Evolutionary conservation across 352 stramenopile species (phyloP).

Genomic region (Pythium periplocum): DNA sequence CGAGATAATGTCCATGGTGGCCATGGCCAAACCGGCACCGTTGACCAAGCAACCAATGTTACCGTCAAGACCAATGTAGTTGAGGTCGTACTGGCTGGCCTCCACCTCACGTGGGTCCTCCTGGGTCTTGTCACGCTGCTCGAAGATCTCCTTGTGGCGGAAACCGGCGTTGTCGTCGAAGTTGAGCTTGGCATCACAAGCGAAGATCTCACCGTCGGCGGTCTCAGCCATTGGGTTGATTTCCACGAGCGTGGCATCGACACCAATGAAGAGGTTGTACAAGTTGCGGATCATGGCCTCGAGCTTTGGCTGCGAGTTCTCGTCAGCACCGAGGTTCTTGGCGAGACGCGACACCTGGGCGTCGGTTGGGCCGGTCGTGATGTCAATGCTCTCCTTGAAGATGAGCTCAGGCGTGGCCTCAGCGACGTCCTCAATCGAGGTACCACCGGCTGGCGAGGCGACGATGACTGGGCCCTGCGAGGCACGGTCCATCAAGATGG

Average conservation of each 20-base stretch:
- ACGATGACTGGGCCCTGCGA: conserved; percentile 95
- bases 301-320: conserved; percentile 44
- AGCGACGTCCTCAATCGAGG: conserved; percentile 97
- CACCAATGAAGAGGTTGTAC: conserved; percentile 96
- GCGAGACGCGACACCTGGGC: conserved; percentile 74
- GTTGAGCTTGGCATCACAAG: conserved; percentile 98
- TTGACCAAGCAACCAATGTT: conserved; percentile 99
- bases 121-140: conserved; percentile 84
- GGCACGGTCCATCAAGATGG: conserved; percentile 97
- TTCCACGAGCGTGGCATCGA: conserved; percentile 97
- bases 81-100: conserved; percentile 93
- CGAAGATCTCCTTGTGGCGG: conserved; percentile 94
- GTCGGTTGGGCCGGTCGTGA: conserved; percentile 88
- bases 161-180: conserved; percentile 99
- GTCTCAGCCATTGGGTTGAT: conserved; percentile 99
- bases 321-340: conserved; percentile 63
- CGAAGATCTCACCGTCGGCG: conserved; percentile 91
- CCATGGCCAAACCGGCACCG: conserved; percentile 98
- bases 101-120: conserved; percentile 96
- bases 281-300: conserved; percentile 82
- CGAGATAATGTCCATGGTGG: conserved; percentile 99
- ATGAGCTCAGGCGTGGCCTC: conserved; percentile 91
- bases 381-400: conserved; percentile 94
- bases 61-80: conserved; percentile 99
- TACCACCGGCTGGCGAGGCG: conserved; percentile 91